A percentile compares a stretch with the other conserved stretches of the same genome.
Evolutionary conservation across 768 basidiomycete species (phyloP).

Genomic region (Auricularia sp.): DNA sequence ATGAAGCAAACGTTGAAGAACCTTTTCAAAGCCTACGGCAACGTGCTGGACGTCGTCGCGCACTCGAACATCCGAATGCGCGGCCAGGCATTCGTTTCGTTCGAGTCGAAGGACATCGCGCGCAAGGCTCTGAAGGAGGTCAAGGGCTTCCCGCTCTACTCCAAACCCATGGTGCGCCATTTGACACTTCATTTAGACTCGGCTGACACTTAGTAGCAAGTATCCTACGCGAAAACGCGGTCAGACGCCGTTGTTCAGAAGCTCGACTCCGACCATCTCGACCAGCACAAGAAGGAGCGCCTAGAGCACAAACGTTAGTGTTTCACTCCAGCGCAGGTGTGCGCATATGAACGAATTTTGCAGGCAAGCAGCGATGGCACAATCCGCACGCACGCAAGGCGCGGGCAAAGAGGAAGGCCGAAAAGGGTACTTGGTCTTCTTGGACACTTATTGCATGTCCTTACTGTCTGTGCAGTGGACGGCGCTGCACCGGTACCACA

Average conservation of each 20-base stretch:
- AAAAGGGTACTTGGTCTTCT: constrained; percentile 47
- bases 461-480: constrained; percentile 39
- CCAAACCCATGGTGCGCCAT: constrained; percentile 80
- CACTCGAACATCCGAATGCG: constrained; percentile 94
- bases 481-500: constrained; percentile 56
- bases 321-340: constrained; percentile 3
- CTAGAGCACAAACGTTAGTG: constrained; percentile 79
- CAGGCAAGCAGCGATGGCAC: constrained; percentile 73
- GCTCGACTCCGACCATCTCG: constrained; percentile 55
- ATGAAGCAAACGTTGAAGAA: constrained; percentile 80
- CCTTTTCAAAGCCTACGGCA: constrained; percentile 88
- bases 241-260: constrained; percentile 86
- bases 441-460: neutral
- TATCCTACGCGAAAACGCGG: constrained; percentile 81
- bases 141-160: constrained; percentile 86
- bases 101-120: constrained; percentile 72
- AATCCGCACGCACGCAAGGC: constrained; percentile 88
- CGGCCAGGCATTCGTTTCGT: constrained; percentile 96
- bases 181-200: neutral
- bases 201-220: constrained; percentile 52
- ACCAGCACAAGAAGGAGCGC: constrained; percentile 64
- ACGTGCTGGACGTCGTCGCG: constrained; percentile 90
- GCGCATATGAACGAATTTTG: constrained; percentile 6
- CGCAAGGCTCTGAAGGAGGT: constrained; percentile 88
- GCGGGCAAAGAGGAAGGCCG: constrained; percentile 68